Base-by-base conservation (phyloP, 2,329 filamentous ascomycete species). In the Zymoseptoria ardabiliae region DNA sequence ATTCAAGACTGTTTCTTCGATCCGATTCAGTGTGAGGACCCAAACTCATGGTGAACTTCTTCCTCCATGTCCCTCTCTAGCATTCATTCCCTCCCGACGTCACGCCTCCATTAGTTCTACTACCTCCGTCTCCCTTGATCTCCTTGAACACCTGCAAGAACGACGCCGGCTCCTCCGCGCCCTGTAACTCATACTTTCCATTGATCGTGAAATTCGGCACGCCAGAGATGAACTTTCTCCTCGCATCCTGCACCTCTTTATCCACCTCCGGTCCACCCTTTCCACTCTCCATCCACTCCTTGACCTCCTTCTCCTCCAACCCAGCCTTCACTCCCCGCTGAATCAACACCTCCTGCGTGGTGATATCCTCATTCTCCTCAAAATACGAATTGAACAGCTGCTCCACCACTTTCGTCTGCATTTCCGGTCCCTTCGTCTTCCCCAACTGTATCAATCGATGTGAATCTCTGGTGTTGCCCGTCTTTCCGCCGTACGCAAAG, bases 141-240 rank as follows among this genome's bases (percentile, higher is more conserved):
- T 79, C 77, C 62, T 84, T 77, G 71, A 93, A 88, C 53, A 86
- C 75, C 66, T 84, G 78, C 62, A 89, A 72, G 69, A 92, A 92
- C 1, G 80, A 81, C 52, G 79, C 77, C 2, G 85, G 80, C 60
- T 91, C 88, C 74, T 91, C 85, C 1, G 89, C 89, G 1, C 89
- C 90, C 25, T 85, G 81, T 28, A 93, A 73, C 65, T 86, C 82
- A 72, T 85, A 87, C 65, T 77, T 78, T 1, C 79, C 85, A 68
- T 92, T 87, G 63, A 94, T 82, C 11, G 84, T 84, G 71, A 90
- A 92, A 71, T 89, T 84, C 6, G 90, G 89, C 62, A 94, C 90
- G 0, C 88, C 88, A 57, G 75, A 79, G 48, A 92, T 79, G 57
- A 78, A 77, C 68, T 81, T 78, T 60, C 67, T 66, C 61, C 74